These are phyloP conservation scores for Plectosphaerella plurivora DNA, from an alignment of 2,329 filamentous ascomycete species.

Conservation along the genomic window DNA sequence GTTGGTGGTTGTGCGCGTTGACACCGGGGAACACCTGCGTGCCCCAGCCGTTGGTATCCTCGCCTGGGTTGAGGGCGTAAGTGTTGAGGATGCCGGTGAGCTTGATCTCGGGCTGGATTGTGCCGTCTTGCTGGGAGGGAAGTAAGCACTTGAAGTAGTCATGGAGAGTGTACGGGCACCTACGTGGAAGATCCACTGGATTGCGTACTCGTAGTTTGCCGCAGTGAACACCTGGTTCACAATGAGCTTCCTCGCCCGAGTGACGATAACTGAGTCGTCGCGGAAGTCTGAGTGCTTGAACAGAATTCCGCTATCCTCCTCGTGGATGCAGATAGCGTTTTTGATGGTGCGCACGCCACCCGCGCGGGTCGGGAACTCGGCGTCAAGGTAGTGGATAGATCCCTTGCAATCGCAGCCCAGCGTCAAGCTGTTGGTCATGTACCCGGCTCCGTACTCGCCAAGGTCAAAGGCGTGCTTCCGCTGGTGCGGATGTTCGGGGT, in stretches of 20 bases:
- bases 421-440: conserved; percentile 75
- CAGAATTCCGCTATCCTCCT: conserved; percentile 85
- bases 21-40: conserved; percentile 87
- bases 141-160: conserved; percentile 10
- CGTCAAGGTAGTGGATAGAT: conserved; percentile 87
- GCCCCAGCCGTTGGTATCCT: conserved; percentile 83
- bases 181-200: conserved; percentile 74
- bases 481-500: conserved; percentile 75
- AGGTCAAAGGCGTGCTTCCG: conserved; percentile 79
- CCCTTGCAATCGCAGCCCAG: conserved; percentile 86
- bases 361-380: conserved; percentile 73
- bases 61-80: conserved; percentile 73
- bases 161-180: conserved; percentile 3
- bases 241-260: conserved; percentile 78
- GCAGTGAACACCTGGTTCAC: conserved; percentile 92
- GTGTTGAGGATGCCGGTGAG: conserved; percentile 92
- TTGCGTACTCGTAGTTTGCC: conserved; percentile 87
- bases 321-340: conserved; percentile 93
- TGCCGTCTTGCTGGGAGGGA: conserved; percentile 66
- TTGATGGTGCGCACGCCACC: conserved; percentile 79
- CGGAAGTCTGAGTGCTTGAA: conserved; percentile 96
- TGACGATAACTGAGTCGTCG: conserved; percentile 82
- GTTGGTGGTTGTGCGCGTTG: conserved; percentile 94
- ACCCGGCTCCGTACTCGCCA: conserved; percentile 76
- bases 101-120: conserved; percentile 86